Evolutionary conservation across 345 rosid genomes (phyloP).

Genomic region (Moringa oleifera): DNA sequence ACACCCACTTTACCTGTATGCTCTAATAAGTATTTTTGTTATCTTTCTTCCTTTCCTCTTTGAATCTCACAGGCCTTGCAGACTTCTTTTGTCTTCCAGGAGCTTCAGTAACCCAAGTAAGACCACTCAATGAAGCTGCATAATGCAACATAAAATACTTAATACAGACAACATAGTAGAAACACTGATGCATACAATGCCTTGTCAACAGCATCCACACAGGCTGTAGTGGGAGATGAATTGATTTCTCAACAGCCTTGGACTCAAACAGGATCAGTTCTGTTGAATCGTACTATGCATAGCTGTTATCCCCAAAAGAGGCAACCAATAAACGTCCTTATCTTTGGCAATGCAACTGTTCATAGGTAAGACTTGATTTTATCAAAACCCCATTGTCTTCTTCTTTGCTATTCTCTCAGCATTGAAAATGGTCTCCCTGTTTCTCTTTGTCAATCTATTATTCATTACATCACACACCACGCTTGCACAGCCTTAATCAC

Average conservation of each 20-base stretch:
- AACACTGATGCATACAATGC: slow-evolving; percentile 41
- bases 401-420: neutral
- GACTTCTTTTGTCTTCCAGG: slow-evolving; percentile 27
- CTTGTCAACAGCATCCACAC: slow-evolving; percentile 55
- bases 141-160: slow-evolving; percentile 2
- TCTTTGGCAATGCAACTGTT: slow-evolving; percentile 38
- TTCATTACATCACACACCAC: neutral
- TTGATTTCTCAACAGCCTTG: slow-evolving; percentile 38
- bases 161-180: too few relatives aligned
- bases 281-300: slow-evolving; percentile 54
- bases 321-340: slow-evolving; percentile 51
- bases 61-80: slow-evolving; percentile 15
- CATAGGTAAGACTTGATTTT: slow-evolving; percentile 55
- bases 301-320: slow-evolving; percentile 60
- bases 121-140: slow-evolving; percentile 48
- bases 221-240: slow-evolving; percentile 31
- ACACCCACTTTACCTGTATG: neutral
- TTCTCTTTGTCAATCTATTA: slow-evolving; percentile 5
- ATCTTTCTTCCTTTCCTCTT: slow-evolving; percentile 35
- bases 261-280: slow-evolving; percentile 49
- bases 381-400: slow-evolving; percentile 16
- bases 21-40: too few relatives aligned
- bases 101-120: slow-evolving; percentile 39
- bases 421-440: neutral
- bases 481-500: slow-evolving; percentile 4